A percentile compares a stretch with the other conserved stretches of the same genome.
Evolutionary conservation across 129 eudicot species (phyloP).

Genomic region (carrot (Daucus carota)): DNA sequence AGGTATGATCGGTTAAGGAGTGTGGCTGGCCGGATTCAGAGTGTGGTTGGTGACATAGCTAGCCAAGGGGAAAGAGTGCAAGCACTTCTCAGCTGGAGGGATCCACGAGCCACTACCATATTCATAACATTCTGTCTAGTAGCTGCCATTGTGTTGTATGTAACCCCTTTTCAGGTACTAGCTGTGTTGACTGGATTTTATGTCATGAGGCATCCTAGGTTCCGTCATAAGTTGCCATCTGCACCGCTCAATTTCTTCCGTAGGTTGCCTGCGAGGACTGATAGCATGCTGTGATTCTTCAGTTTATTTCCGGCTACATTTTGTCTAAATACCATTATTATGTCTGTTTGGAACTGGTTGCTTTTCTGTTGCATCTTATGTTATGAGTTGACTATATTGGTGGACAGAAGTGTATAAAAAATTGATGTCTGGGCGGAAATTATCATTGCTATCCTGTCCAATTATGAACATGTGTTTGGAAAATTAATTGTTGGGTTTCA

Average conservation of each 20-base stretch:
- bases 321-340: not conserved
- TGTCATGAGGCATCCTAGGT: conserved; percentile 85
- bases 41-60: conserved; percentile 80
- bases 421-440: not conserved
- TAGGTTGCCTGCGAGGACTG: conserved; percentile 71
- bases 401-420: not conserved
- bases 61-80: conserved; percentile 81
- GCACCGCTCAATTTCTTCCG: conserved; percentile 70
- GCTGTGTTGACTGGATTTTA: conserved; percentile 43
- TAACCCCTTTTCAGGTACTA: conserved; percentile 64
- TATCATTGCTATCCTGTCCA: not conserved
- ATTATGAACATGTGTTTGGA: not conserved
- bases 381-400: not conserved
- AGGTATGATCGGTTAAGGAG: conserved; percentile 78
- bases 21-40: conserved; percentile 66
- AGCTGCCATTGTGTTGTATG: conserved; percentile 54
- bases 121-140: conserved; percentile 59
- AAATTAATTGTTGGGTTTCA: not conserved
- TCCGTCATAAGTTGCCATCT: conserved; percentile 68
- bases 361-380: not conserved
- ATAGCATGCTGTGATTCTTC: conserved; percentile 62
- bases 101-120: conserved; percentile 71
- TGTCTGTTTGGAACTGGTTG: not conserved
- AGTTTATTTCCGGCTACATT: not conserved
- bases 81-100: conserved; percentile 86